These are phyloP conservation scores for Collybia mongolica DNA, from an alignment of 768 basidiomycete genomes.

Conservation along the genomic window DNA sequence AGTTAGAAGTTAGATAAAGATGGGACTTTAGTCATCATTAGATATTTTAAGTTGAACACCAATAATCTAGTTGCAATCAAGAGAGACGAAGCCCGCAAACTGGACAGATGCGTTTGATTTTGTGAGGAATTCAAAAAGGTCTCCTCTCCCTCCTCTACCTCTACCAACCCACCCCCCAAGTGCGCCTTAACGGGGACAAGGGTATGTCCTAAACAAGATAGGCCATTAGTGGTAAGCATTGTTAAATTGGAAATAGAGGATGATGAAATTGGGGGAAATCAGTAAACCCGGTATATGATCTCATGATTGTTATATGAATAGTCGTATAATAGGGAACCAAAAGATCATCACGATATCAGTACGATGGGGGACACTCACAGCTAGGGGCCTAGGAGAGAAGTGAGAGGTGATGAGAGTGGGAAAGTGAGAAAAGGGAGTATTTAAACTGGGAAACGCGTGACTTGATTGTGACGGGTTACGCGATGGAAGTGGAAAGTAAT, in stretches of 20 bases:
- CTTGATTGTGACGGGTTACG: not conserved
- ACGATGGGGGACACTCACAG: slow-evolving; percentile 19
- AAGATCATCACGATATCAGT: slow-evolving; percentile 36
- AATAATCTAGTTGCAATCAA: too few species aligned
- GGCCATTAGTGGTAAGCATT: not conserved
- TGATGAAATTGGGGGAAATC: slow-evolving; percentile 21
- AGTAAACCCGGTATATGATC: slow-evolving; percentile 46
- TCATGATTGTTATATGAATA: slow-evolving; percentile 26
- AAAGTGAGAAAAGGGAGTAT: not conserved
- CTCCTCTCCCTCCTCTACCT: too few species aligned
- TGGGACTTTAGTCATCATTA: too few species aligned
- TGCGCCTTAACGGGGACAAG: too few species aligned
- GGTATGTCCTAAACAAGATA: not conserved
- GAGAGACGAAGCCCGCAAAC: too few species aligned
- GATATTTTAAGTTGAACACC: too few species aligned
- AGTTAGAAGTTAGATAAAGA: not conserved
- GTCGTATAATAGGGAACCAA: slow-evolving; percentile 69
- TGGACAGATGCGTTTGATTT: too few species aligned
- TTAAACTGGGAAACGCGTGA: not conserved
- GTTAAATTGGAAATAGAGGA: not conserved
- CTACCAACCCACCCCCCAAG: too few species aligned
- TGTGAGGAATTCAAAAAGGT: too few species aligned
- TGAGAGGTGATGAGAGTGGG: not conserved
- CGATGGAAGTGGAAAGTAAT: slow-evolving; percentile 11
- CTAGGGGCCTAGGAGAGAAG: not conserved